A percentile compares a stretch with the other conserved stretches of the same genome.
phyloP scores from a whole-genome alignment of 306 rosid species.

The Vigna radiata region DNA sequence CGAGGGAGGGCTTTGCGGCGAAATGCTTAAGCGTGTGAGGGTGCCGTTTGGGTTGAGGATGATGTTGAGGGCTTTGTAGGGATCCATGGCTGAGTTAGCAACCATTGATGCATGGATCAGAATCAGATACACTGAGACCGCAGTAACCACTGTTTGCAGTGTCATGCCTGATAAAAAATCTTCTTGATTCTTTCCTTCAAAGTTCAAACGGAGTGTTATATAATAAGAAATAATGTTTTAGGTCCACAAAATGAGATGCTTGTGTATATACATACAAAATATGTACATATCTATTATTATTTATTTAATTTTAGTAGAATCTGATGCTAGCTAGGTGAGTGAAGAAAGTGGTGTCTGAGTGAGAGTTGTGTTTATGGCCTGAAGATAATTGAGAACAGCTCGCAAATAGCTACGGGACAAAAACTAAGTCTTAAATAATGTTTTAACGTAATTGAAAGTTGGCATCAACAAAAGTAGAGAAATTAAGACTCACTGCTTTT shows the following conservation, averaged over 20 bases:
- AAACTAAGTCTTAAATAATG: too few species aligned
- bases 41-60: constrained; percentile 57
- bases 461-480: too few species aligned
- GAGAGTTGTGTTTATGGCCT: neutral
- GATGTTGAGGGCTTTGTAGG: constrained; percentile 51
- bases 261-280: too few species aligned
- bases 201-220: neutral
- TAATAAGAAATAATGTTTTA: too few species aligned
- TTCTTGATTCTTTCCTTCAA: neutral
- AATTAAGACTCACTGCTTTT: too few species aligned
- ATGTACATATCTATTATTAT: neutral
- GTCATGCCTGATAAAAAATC: neutral
- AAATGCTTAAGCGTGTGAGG: constrained; percentile 43
- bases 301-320: neutral
- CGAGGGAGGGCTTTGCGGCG: constrained; percentile 52
- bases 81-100: constrained; percentile 45
- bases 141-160: neutral
- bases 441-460: too few species aligned
- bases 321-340: too few species aligned
- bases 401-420: neutral
- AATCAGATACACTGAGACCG: neutral
- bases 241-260: too few species aligned
- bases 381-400: neutral
- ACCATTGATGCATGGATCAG: neutral
- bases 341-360: neutral